Base-by-base conservation (phyloP, 768 basidiomycete genomes). In the Suillus lakei region DNA sequence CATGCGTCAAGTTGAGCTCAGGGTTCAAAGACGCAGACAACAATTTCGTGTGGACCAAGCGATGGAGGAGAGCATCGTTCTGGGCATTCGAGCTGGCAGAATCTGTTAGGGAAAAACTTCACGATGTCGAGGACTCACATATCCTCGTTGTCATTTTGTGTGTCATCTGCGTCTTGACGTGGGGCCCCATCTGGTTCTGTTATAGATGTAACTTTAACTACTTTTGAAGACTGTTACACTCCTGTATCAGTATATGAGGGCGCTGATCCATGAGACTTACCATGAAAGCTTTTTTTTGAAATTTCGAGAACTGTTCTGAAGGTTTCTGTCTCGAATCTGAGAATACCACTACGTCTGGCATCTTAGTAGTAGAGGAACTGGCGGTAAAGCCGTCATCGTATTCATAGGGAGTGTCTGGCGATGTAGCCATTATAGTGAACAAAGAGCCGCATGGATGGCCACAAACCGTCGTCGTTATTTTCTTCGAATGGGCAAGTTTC, bases 61-160 rank as follows among this genome's bases (percentile, higher is more conserved):
- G 88, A 74, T 94, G 92, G 16, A 95, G 83, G 30, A 91, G 75
- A 1, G 88, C 89, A 72, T 95, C 93, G 61, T 95, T 95, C 68
- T 91, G 88, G 12, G 81, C 77, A 73, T 92, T 91, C 23, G 90
- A 86, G 58, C 94, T 95, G 71, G 13, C 53, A 50, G 6, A 30
- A 41, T 74, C 72, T 48, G 65, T 41, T 41, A 41, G 38, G 41
- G 18, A 30, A 30, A 3, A 21, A 13, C 3, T 7, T 21, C 28
- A 30, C 12, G 10, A 41, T 59, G 26, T 10, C 28, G 2, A 41
- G 12, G 58, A 21, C 58, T 59, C 39, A 59, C 58, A 30, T 21
- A 59, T 59, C 58, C 39, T 59, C 58, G 18, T 58, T 23, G 18
- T 59, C 39, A 30, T 59, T 41, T 28, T 59, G 38, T 30, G 26